Evolutionary conservation across 2,329 filamentous ascomycete genomes (phyloP), one percentile per base, ranked within the genome.

Genomic region (Talaromyces sp.): DNA sequence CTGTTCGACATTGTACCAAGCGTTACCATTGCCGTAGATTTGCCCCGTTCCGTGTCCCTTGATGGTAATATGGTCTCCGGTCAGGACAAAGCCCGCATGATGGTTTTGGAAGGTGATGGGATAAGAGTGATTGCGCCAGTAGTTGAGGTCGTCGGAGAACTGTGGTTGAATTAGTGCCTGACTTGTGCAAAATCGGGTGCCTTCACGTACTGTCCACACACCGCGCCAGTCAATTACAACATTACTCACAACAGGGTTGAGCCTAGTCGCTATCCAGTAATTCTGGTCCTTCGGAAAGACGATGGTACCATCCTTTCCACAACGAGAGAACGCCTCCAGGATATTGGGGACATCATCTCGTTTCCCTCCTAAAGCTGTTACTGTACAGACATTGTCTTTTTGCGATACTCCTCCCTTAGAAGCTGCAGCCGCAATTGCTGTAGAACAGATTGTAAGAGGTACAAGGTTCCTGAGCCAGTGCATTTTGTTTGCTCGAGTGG

Each of bases 51-150:
- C 78, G 64, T 82, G 77, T 11, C 84, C 84, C 68, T 85, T 74
- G 68, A 86, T 85, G 16, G 71, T 75, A 65, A 86, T 86, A 19
- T 79, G 71, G 22, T 80, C 75, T 8, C 84, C 84, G 0, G 79
- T 81, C 52, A 86, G 74, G 19, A 86, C 68, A 66, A 86, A 84
- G 16, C 81, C 80, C 0, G 84, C 84, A n/a, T 73, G 73, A 68
- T 86, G 85, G 69, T 86, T 86, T 69, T 86, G 84, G 68, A 86
- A 86, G 3, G 75, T 73, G 39, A 86, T 78, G 8, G 77, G 81
- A 67, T 85, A 86, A 0, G 81, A 80, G 66, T 85, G 82, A 54
- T 81, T 79, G 60, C 84, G 78, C 84, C 84, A 86, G 72, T 86
- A 85, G 19, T 73, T 71, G n/a, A 86, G 73, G 69, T 86, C 75